Evolutionary conservation across 2,329 filamentous ascomycete species (phyloP).

Genomic region (Monosporascus sp.): DNA sequence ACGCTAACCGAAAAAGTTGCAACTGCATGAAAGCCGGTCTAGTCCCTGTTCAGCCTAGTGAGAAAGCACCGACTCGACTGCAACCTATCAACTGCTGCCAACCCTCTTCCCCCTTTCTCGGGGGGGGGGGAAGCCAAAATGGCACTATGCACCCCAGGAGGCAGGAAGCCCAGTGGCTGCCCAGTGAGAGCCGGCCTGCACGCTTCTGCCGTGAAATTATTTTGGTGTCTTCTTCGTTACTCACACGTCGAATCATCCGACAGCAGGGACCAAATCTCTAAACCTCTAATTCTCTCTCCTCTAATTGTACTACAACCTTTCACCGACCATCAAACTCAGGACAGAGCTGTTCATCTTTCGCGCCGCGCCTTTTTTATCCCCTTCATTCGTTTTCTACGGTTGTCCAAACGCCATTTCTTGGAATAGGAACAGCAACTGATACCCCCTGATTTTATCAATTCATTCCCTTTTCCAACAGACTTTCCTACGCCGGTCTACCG

Average conservation of each 20-base stretch:
- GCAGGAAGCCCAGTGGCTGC: too few species aligned
- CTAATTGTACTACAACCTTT: constrained; percentile 11
- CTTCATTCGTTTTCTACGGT: constrained; percentile 21
- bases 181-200: constrained; percentile 8
- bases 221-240: constrained; percentile 19
- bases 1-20: background rate
- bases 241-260: background rate
- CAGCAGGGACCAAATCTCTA: background rate
- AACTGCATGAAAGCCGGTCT: background rate
- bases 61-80: constrained; percentile 15
- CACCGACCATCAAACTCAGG: constrained; percentile 7
- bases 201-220: constrained; percentile 41
- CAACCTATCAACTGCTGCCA: constrained; percentile 20
- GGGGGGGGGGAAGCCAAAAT: constrained; percentile 1
- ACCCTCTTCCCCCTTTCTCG: constrained; percentile 23
- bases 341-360: background rate
- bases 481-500: background rate
- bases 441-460: constrained; percentile 19
- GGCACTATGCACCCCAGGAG: background rate
- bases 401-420: constrained; percentile 32
- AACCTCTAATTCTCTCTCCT: background rate
- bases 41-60: constrained; percentile 9
- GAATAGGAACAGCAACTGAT: constrained; percentile 27
- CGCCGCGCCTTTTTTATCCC: constrained; percentile 6
- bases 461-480: constrained; percentile 13